Evolutionary conservation across 2,329 filamentous ascomycete genomes (phyloP).

Genomic region (Diaporthe sp.): DNA sequence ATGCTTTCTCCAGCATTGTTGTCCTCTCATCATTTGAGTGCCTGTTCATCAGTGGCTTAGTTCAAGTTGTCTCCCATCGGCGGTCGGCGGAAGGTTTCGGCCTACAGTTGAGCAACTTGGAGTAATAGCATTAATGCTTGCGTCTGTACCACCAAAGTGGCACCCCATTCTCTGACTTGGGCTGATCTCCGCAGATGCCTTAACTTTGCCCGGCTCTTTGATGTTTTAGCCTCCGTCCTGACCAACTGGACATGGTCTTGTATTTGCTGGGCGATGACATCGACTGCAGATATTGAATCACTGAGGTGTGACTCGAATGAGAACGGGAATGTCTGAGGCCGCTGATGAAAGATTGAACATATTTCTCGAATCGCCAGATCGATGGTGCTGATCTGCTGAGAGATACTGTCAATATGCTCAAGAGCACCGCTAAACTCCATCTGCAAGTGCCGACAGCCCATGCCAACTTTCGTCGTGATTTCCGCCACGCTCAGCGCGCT

Average conservation of each 20-base stretch:
- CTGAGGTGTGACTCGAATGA: not conserved
- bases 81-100: too few relatives aligned
- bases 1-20: too few relatives aligned
- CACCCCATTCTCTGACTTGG: too few relatives aligned
- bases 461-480: not conserved
- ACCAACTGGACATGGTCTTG: not conserved
- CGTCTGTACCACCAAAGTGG: too few relatives aligned
- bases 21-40: too few relatives aligned
- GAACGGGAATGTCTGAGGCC: not conserved
- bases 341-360: not conserved
- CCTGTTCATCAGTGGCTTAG: too few relatives aligned
- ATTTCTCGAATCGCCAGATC: not conserved
- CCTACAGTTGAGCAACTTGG: too few relatives aligned
- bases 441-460: not conserved
- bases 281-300: not conserved
- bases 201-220: not conserved
- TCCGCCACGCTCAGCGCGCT: conserved; percentile 1
- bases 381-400: not conserved
- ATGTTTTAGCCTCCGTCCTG: not conserved
- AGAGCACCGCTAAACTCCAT: not conserved
- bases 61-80: too few relatives aligned
- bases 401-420: not conserved
- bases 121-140: too few relatives aligned
- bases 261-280: not conserved
- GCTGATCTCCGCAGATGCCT: not conserved